Evolutionary conservation across 2,329 filamentous ascomycete genomes (phyloP).

Genomic region (Drechslera avenae): DNA sequence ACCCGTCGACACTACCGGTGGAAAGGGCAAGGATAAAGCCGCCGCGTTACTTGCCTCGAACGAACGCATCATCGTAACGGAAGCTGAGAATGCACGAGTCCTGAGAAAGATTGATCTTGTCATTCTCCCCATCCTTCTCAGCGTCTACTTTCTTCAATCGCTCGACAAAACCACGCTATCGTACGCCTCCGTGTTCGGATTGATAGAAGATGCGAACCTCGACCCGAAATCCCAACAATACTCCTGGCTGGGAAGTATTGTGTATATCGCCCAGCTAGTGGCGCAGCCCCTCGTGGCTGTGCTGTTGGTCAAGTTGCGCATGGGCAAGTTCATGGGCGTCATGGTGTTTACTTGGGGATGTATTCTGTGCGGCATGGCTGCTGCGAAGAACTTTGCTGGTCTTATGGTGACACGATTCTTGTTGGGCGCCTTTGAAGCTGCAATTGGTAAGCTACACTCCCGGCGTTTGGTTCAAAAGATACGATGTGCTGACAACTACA

Average conservation of each 20-base stretch:
- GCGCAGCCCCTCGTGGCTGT: slow-evolving; percentile 60
- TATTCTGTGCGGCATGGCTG: slow-evolving; percentile 66
- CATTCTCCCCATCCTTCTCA: slow-evolving; percentile 61
- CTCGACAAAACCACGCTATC: slow-evolving; percentile 66
- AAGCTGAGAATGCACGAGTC: slow-evolving; percentile 59
- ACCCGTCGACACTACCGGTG: slow-evolving; percentile 7
- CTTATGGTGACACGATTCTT: slow-evolving; percentile 68
- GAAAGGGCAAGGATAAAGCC: slow-evolving; percentile 53
- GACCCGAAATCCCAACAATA: slow-evolving; percentile 58
- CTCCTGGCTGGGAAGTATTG: slow-evolving; percentile 58
- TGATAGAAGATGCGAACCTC: slow-evolving; percentile 63
- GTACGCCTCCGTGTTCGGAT: slow-evolving; percentile 68
- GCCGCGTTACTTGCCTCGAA: slow-evolving; percentile 56
- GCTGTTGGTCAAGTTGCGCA: slow-evolving; percentile 64
- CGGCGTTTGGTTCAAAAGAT: not conserved
- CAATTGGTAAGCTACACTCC: slow-evolving; percentile 43
- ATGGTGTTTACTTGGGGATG: slow-evolving; percentile 61
- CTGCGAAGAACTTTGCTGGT: slow-evolving; percentile 63
- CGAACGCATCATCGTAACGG: slow-evolving; percentile 55
- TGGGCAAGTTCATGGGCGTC: slow-evolving; percentile 63
- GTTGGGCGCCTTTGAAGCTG: slow-evolving; percentile 71
- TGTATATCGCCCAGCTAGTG: slow-evolving; percentile 61
- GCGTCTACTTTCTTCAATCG: slow-evolving; percentile 67
- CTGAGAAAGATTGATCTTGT: slow-evolving; percentile 58
- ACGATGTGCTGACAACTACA: not conserved